Percentiles rank a stretch among this genome's conserved stretches.
Evolutionary conservation across 192 early-diverging fungal genomes (phyloP).

Genomic region (Coemansia sp.): DNA sequence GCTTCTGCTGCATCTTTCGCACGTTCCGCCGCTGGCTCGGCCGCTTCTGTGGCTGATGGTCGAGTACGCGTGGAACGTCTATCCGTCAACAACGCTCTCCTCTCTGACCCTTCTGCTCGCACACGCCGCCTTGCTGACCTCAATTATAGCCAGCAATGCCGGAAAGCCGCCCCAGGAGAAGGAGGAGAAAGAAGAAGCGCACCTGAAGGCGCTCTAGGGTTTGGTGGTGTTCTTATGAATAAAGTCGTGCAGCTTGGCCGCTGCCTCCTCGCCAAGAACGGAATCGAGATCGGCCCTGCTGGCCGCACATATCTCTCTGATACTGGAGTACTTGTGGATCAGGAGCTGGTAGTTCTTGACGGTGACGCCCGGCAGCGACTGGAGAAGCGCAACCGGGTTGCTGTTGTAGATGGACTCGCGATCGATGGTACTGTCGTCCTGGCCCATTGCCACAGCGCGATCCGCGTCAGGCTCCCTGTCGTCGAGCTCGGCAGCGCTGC

Average conservation of each 20-base stretch:
- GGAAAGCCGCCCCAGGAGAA: background rate
- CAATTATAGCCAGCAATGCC: slow-evolving; percentile 26
- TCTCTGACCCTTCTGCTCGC: slow-evolving; percentile 55
- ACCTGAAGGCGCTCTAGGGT: background rate
- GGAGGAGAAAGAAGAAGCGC: background rate
- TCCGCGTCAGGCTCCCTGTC: slow-evolving; percentile 67
- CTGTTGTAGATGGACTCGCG: slow-evolving; percentile 67
- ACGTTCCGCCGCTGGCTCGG: slow-evolving; percentile 4
- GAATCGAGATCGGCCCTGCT: slow-evolving; percentile 43
- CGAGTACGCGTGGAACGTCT: slow-evolving; percentile 87
- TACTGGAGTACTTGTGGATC: slow-evolving; percentile 64
- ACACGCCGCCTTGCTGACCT: slow-evolving; percentile 62
- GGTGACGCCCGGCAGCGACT: slow-evolving; percentile 84
- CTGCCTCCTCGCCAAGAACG: slow-evolving; percentile 67
- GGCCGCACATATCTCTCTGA: slow-evolving; percentile 65
- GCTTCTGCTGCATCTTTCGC: slow-evolving; percentile 64
- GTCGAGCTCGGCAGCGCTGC: slow-evolving; percentile 44
- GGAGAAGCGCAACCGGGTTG: slow-evolving; percentile 77
- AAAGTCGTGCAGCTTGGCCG: slow-evolving; percentile 65
- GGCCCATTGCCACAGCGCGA: slow-evolving; percentile 68
- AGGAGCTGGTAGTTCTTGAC: slow-evolving; percentile 75
- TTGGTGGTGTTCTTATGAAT: slow-evolving; percentile 39
- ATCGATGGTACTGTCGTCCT: slow-evolving; percentile 60
- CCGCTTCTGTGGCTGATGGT: slow-evolving; percentile 47
- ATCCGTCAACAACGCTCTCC: slow-evolving; percentile 67